Evolutionary conservation across 352 stramenopile genomes (phyloP).

Genomic region (Pythium rishiriense): DNA sequence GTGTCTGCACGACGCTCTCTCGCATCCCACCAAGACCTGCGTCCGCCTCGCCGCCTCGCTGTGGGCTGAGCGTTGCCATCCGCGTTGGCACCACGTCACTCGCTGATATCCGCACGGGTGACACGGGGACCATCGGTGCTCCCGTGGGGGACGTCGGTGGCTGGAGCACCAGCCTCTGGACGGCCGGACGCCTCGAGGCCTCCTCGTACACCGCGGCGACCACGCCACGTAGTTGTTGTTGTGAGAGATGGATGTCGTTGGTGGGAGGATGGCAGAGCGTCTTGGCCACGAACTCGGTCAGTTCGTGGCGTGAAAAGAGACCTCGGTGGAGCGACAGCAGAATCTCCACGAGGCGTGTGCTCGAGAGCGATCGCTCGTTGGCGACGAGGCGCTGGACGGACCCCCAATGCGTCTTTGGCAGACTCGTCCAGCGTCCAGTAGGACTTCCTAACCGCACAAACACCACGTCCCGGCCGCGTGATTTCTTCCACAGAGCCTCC

Average conservation of each 20-base stretch:
- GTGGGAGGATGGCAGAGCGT: background rate
- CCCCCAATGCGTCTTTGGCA: background rate
- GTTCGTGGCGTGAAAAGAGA: conserved; percentile 5
- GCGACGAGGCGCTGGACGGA: background rate
- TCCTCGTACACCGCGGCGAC: conserved; percentile 3
- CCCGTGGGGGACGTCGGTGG: background rate
- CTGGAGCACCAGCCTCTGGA: conserved; percentile 8
- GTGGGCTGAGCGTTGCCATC: background rate
- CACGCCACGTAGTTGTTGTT: background rate
- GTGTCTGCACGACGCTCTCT: conserved; percentile 37
- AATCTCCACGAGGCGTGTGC: background rate
- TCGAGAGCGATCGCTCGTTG: background rate
- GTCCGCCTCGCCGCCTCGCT: background rate
- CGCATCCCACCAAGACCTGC: background rate
- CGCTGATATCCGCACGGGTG: conserved; percentile 3
- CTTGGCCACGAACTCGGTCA: background rate
- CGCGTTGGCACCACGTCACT: background rate
- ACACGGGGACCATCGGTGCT: conserved; percentile 3
- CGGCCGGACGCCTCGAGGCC: conserved; percentile 3
- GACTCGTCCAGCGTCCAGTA: background rate
- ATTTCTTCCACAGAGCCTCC: background rate
- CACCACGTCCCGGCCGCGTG: background rate
- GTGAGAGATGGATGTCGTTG: background rate
- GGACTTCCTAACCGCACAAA: conserved; percentile 4
- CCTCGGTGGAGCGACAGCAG: conserved; percentile 7